Conservation (phyloP, 768 basidiomycete genomes). For the Panaeolus papilionaceus region DNA sequence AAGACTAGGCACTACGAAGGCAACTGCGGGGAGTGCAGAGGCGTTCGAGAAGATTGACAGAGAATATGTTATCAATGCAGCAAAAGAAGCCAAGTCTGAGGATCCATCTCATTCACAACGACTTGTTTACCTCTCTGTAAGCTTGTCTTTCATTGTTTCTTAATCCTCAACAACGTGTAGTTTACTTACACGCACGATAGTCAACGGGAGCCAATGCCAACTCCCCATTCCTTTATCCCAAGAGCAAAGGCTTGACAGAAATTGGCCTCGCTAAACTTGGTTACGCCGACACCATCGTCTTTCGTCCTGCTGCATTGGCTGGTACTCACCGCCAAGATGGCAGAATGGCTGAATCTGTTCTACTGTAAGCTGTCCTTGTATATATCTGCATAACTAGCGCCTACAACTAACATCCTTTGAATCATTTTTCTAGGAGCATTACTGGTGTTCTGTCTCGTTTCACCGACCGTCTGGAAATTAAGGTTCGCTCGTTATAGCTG, state of each 20-base stretch:
- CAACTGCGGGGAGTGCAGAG: conserved; percentile 63
- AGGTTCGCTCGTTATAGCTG: conserved; percentile 38
- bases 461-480: conserved; percentile 46
- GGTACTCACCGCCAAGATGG: conserved; percentile 51
- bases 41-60: conserved; percentile 81
- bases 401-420: background rate
- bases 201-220: conserved; percentile 52
- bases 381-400: background rate
- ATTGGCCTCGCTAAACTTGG: conserved; percentile 68
- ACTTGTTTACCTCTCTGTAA: conserved; percentile 74
- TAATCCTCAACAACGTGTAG: background rate
- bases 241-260: conserved; percentile 82
- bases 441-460: conserved; percentile 45
- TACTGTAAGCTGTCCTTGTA: conserved; percentile 41
- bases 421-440: conserved; percentile 38
- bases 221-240: conserved; percentile 61
- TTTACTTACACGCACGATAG: conserved; percentile 36
- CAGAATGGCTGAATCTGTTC: conserved; percentile 46
- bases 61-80: conserved; percentile 80
- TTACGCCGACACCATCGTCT: conserved; percentile 73
- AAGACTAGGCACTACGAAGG: conserved; percentile 71
- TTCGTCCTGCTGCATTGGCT: conserved; percentile 65
- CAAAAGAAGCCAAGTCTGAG: conserved; percentile 62
- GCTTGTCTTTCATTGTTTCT: too few species aligned
- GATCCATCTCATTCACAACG: conserved; percentile 56